Evolutionary conservation across 176 grass and related monocot genomes (phyloP).

Genomic region (Bothriochloa decipiens): DNA sequence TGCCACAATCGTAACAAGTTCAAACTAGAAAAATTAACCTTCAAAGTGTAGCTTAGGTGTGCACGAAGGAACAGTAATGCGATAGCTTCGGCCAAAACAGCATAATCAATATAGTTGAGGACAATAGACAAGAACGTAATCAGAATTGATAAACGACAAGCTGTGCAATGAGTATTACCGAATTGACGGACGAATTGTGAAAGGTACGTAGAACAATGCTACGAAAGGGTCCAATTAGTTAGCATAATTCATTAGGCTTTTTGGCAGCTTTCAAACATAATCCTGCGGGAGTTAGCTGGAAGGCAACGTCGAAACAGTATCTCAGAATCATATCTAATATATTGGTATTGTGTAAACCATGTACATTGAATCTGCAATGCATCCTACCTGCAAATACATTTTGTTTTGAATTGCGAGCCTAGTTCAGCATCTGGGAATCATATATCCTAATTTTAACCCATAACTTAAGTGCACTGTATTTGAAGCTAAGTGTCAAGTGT

Average conservation of each 20-base stretch:
- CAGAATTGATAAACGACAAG: slow-evolving; percentile 33
- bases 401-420: slow-evolving; percentile 25
- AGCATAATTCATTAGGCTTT: neutral
- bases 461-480: neutral
- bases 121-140: neutral
- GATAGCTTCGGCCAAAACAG: neutral
- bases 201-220: neutral
- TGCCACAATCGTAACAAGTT: neutral
- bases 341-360: neutral
- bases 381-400: slow-evolving; percentile 27
- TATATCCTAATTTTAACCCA: neutral
- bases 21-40: neutral
- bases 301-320: slow-evolving; percentile 5
- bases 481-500: neutral
- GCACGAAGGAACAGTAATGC: neutral
- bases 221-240: neutral
- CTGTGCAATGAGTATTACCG: neutral
- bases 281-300: slow-evolving; percentile 23
- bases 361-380: slow-evolving; percentile 28
- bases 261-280: slow-evolving; percentile 19
- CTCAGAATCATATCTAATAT: neutral
- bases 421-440: neutral
- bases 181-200: neutral
- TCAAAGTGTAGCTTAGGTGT: neutral
- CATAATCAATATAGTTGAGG: neutral